A percentile compares a stretch with the other conserved stretches of the same genome.
Conservation (phyloP, 2,329 filamentous ascomycete genomes). For the Colletotrichum neosansevieriae region DNA sequence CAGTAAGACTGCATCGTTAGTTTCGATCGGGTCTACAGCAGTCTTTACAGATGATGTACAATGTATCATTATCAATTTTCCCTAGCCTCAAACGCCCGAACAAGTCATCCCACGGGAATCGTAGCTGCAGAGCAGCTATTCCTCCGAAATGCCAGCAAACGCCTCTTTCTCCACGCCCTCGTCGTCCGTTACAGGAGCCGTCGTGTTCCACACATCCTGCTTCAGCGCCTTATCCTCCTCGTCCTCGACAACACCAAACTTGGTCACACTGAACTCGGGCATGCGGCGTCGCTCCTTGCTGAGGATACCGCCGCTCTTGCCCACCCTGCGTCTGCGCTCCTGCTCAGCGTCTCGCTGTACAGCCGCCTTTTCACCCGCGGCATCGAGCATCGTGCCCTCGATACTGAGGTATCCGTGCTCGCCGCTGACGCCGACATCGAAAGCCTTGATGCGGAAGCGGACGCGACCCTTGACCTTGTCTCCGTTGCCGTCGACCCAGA, state of each 20-base stretch:
- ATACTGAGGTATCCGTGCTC: conserved; percentile 86
- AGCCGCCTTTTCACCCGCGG: conserved; percentile 73
- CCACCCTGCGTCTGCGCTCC: conserved; percentile 50
- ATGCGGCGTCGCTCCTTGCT: conserved; percentile 52
- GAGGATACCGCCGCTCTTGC: conserved; percentile 40
- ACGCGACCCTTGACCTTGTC: conserved; percentile 77
- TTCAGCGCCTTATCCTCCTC: conserved; percentile 52
- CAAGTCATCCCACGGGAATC: conserved; percentile 16
- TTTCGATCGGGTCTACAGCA: not conserved
- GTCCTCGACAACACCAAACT: conserved; percentile 61
- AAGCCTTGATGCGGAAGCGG: conserved; percentile 84
- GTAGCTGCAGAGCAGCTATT: conserved; percentile 16
- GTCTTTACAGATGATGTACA: conserved; percentile 25
- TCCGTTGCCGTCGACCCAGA: conserved; percentile 81
- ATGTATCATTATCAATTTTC: conserved; percentile 37
- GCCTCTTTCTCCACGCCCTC: conserved; percentile 19
- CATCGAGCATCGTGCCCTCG: conserved; percentile 85
- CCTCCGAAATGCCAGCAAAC: conserved; percentile 39
- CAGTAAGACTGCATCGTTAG: not conserved
- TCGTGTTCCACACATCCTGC: conserved; percentile 41
- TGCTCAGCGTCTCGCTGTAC: conserved; percentile 63
- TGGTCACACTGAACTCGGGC: conserved; percentile 69
- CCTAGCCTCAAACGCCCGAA: conserved; percentile 37
- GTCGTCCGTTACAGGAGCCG: conserved; percentile 31
- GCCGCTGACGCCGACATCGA: conserved; percentile 82